Base-by-base conservation (phyloP, 1,284 basidiomycete species). In the Jaminaea rosea region DNA sequence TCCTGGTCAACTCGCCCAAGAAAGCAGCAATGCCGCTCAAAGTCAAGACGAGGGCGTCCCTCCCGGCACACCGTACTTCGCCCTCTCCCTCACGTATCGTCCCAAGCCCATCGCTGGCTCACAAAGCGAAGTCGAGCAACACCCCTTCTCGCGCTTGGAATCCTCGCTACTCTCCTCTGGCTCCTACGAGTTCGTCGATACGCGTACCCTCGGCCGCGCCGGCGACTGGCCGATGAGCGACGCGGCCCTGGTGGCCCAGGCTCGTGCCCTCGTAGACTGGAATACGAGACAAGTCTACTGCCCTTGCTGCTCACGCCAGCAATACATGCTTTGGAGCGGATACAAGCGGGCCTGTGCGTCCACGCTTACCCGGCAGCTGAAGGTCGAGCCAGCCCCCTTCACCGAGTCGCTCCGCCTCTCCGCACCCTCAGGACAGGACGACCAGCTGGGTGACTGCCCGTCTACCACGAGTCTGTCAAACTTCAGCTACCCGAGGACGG, bases 251-350 rank as follows among this genome's bases (percentile, higher is more conserved):
- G 58, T 72, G 1, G 67, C 69, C 0, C 59, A 67, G 28, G 60
- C 67, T 4, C 63, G 69, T 37, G 55, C 53, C 2, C 42, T 73
- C 32, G 21, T 73, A 32, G 70, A 73, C 44, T 73, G 70, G 70
- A 72, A 70, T 49, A 69, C 72, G 49, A 52, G 69, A 1, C 55
- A 62, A 36, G 28, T 45, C 84, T 94, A 87, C 76, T 98, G 93
- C 71, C 81, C 91, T 1, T 84, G 81, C 0, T 97, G 93, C 73
- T 88, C 90, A 1, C 81, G 84, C 0, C 80, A 80, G 3, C 83
- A 85, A 1, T 88, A 91, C 71, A 87, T 88, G 0, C 79, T 89
- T 58, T 97, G 92, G 91, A 89, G 84, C 4, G 93, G 93, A 0
- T 97, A 91, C 89, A 98, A 98, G 76, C 77, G 91, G 3, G 80